Base-by-base conservation (phyloP, 164 flowering plant genomes). In the Stephania cephalantha region DNA sequence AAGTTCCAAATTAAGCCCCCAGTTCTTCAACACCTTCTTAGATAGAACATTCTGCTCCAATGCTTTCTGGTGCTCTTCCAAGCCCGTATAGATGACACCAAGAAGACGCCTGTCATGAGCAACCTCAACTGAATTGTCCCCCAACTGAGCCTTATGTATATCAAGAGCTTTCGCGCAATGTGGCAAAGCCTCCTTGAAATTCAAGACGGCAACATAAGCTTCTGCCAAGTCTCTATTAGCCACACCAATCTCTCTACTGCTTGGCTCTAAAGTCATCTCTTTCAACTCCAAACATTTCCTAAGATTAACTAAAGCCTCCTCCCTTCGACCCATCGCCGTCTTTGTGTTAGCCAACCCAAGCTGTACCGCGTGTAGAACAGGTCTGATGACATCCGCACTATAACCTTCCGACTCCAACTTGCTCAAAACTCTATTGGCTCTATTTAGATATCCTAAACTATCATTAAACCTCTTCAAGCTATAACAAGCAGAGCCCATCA, bases 311-410 rank as follows among this genome's bases (percentile, higher is more conserved):
- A 95, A 64, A 48, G 93, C 95, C 76, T 93, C 99, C 77, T 93
- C 97, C 71, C 90, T 87, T 83, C 95, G 85, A 69, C 97, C 97
- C 88, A 95, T 78, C 0, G 97, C 99, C 0, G 87, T 91, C 84
- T 90, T 93, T 5, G 85, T 85, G 81, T 93, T 90, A 1, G 89
- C 90, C 79, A 90, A 81, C 81, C 81, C 89, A 61, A 86, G 84
- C 72, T 85, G 94, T 77, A 91, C 93, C 0, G 92, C 91, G 72
- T 90, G 97, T 71, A 82, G 78, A 71, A 91, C 86, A 0, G 95
- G 93, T 78, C 83, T 74, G 70, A 89, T 73, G 77, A 88, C 96
- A 22, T 83, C 82, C 48, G 11, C 82, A 9, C 20, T 12, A 63
- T 75, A 75, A 78, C 88, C 89, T 75, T 87, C 92, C 29, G 77